Base-by-base conservation (phyloP, 2,329 filamentous ascomycete genomes). In the Daldinia eschscholtzii region DNA sequence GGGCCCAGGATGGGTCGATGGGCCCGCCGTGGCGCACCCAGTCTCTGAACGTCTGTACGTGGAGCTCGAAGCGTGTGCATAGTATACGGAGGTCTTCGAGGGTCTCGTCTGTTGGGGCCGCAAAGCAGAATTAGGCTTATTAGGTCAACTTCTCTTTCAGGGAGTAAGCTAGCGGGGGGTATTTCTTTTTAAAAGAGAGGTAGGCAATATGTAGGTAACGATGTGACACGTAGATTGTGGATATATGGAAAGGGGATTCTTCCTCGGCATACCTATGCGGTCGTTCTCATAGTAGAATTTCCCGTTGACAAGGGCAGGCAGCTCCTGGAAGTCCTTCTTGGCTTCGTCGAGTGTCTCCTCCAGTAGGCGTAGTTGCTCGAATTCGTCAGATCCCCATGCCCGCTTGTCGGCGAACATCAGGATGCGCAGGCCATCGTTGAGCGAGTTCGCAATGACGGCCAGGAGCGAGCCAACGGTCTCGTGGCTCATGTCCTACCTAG, bases 251-350 rank as follows among this genome's bases (percentile, higher is more conserved):
- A 50, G 12, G 46, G 53, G 37, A 13, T 26, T 9, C 37, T 33
- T 52, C 23, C 81, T 39, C 35, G 4, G 12, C 86, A 72, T 79
- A 88, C 86, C 73, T 64, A 82, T 85, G 61, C 85, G 81, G 74
- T 89, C 87, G 67, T 85, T 84, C 74, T 88, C 84, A 72, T 89
- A 89, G 76, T 88, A 87, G 52, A 84, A 81, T 72, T 85, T 83
- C 33, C 87, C 86, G 70, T 87, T 85, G 61, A 89, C 83, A 48
- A 89, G 80, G 53, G 81, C 81, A 23, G 83, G 83, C 65, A 89
- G 80, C 74, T 87, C 83, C 79, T 89, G 87, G 70, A 89, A 89
- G 78, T 89, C 87, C 76, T 83, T 84, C 78, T 85, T 87, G 63
- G 87, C 87, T 72, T 88, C 86, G 75, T 88, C 86, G 58, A 89